Percentiles rank a stretch among this genome's conserved stretches.
These are phyloP conservation scores for Aspergillus spinulosporus DNA, from an alignment of 2,329 filamentous ascomycete species.

Conservation along the genomic window DNA sequence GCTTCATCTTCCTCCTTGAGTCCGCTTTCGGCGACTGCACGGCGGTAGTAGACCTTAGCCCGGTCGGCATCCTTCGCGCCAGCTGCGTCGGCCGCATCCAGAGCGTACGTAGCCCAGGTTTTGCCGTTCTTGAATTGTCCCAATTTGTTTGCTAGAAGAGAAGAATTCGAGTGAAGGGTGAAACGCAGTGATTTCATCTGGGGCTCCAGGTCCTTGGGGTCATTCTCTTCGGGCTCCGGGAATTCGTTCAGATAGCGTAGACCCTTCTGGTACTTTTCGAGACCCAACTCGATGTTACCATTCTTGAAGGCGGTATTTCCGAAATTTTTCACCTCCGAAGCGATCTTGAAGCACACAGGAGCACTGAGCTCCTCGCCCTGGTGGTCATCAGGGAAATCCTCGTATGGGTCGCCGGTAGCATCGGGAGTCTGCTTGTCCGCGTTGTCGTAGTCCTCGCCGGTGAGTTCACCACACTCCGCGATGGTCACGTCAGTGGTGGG, in stretches of 20 bases:
- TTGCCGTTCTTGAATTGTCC: slow-evolving; percentile 69
- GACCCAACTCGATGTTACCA: slow-evolving; percentile 66
- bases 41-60: slow-evolving; percentile 85
- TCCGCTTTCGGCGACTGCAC: slow-evolving; percentile 71
- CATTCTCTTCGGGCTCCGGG: slow-evolving; percentile 67
- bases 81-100: slow-evolving; percentile 60
- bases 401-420: slow-evolving; percentile 82
- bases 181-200: slow-evolving; percentile 75
- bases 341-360: slow-evolving; percentile 72
- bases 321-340: slow-evolving; percentile 80
- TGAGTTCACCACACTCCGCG: slow-evolving; percentile 81
- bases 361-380: slow-evolving; percentile 64
- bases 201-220: slow-evolving; percentile 65
- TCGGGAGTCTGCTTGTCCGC: slow-evolving; percentile 71
- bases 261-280: slow-evolving; percentile 94
- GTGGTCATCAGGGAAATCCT: slow-evolving; percentile 91
- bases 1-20: slow-evolving; percentile 84
- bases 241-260: slow-evolving; percentile 87
- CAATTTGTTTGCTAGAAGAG: slow-evolving; percentile 81
- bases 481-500: slow-evolving; percentile 73
- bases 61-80: slow-evolving; percentile 71
- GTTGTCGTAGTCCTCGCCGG: slow-evolving; percentile 66
- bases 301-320: slow-evolving; percentile 92
- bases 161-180: slow-evolving; percentile 82
- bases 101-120: slow-evolving; percentile 69